Evolutionary conservation across 2,329 filamentous ascomycete genomes (phyloP).

Genomic region (Coniochaeta prunicola): DNA sequence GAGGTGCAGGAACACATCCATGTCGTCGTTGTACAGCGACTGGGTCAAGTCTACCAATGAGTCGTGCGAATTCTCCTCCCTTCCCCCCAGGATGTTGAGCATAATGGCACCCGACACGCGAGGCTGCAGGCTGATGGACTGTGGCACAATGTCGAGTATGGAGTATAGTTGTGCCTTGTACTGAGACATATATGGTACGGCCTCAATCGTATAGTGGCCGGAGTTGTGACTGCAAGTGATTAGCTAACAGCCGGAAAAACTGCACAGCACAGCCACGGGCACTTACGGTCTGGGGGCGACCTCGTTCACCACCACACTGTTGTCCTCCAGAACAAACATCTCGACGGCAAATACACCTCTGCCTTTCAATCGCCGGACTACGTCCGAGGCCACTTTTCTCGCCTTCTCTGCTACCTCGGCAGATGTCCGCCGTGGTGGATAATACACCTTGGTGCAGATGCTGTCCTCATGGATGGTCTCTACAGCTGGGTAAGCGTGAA

Average conservation of each 20-base stretch:
- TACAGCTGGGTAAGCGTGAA: constrained; percentile 76
- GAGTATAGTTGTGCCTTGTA: constrained; percentile 85
- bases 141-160: constrained; percentile 62
- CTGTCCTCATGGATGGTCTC: constrained; percentile 95
- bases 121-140: constrained; percentile 46
- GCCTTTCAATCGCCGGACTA: constrained; percentile 73
- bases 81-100: constrained; percentile 73
- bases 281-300: constrained; percentile 60
- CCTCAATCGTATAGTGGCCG: constrained; percentile 92
- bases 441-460: constrained; percentile 89
- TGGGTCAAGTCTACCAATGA: constrained; percentile 39
- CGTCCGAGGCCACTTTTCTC: constrained; percentile 69
- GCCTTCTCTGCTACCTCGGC: constrained; percentile 55
- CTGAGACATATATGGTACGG: constrained; percentile 77
- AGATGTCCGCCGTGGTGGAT: constrained; percentile 68
- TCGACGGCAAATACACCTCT: constrained; percentile 95
- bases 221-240: constrained; percentile 62
- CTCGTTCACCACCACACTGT: constrained; percentile 73
- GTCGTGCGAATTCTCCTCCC: constrained; percentile 55
- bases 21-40: constrained; percentile 32
- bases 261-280: constrained; percentile 21
- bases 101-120: constrained; percentile 61
- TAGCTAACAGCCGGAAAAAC: background rate
- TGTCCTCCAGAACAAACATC: constrained; percentile 78
- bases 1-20: constrained; percentile 63